A percentile compares a stretch with the other conserved stretches of the same genome.
phyloP scores from a whole-genome alignment of 441 rosid species.

The Jatropha podagrica region DNA sequence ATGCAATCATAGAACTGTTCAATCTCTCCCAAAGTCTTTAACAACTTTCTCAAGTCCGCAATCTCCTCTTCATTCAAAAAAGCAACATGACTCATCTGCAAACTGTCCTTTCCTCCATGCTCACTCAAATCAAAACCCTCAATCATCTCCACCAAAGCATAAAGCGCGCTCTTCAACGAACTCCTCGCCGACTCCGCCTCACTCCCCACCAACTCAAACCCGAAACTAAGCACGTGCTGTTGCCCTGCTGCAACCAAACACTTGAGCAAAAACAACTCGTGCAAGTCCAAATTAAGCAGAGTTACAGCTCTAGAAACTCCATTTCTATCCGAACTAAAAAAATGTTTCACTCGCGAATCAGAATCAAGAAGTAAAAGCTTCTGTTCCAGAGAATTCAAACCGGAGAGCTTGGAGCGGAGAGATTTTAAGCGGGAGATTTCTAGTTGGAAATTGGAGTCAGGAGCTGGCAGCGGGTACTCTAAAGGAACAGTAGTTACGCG shows the following conservation, averaged over 20 bases:
- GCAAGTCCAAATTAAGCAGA: constrained; percentile 39
- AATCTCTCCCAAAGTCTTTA: constrained; percentile 55
- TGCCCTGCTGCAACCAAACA: constrained; percentile 86
- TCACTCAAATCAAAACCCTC: constrained; percentile 56
- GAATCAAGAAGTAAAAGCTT: constrained; percentile 43
- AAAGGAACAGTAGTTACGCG: constrained; percentile 73
- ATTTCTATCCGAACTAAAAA: constrained; percentile 36
- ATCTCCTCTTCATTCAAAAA: constrained; percentile 42
- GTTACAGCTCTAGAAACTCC: constrained; percentile 39
- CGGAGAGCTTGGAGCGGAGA: constrained; percentile 51
- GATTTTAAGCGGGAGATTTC: constrained; percentile 68
- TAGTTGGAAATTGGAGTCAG: constrained; percentile 57
- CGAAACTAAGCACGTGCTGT: constrained; percentile 56
- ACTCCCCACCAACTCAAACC: constrained; percentile 33
- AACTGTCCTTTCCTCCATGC: constrained; percentile 21
- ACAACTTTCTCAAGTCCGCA: constrained; percentile 49
- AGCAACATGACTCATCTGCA: constrained; percentile 22
- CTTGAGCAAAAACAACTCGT: constrained; percentile 59
- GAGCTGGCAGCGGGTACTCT: constrained; percentile 60
- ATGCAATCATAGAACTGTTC: constrained; percentile 84
- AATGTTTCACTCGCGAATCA: constrained; percentile 53
- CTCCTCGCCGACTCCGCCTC: constrained; percentile 38
- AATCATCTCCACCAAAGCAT: constrained; percentile 68
- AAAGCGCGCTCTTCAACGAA: constrained; percentile 61
- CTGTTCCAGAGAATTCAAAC: constrained; percentile 28